Percentiles rank a stretch among this genome's conserved stretches.
These are phyloP conservation scores for Cudoniella acicularis DNA, from an alignment of 495 filamentous ascomycete species.

Conservation along the genomic window DNA sequence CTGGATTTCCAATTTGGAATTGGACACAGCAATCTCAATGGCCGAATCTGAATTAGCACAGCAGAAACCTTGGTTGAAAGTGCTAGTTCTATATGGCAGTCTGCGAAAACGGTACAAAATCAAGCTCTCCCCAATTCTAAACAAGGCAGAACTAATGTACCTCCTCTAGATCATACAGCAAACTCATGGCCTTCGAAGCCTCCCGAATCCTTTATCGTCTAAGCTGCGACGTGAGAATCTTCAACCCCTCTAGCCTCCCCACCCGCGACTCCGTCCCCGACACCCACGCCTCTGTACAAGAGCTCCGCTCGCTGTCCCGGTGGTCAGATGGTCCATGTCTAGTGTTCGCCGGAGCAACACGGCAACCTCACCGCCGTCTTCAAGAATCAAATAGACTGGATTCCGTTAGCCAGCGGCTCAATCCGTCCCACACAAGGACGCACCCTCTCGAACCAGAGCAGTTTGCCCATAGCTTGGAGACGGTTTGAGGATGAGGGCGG, in stretches of 20 bases:
- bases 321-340: conserved; percentile 73
- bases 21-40: conserved; percentile 51
- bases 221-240: conserved; percentile 66
- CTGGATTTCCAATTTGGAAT: conserved; percentile 55
- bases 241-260: conserved; percentile 56
- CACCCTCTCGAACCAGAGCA: conserved; percentile 69
- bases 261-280: conserved; percentile 60
- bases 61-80: conserved; percentile 47
- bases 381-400: conserved; percentile 78
- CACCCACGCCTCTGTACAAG: conserved; percentile 59
- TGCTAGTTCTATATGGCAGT: conserved; percentile 63
- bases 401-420: conserved; percentile 57
- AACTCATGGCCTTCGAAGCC: conserved; percentile 58
- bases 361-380: conserved; percentile 68
- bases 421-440: conserved; percentile 68
- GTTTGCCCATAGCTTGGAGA: conserved; percentile 61
- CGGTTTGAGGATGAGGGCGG: conserved; percentile 52
- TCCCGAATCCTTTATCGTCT: conserved; percentile 61
- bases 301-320: conserved; percentile 56
- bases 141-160: neutral
- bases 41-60: conserved; percentile 40
- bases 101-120: conserved; percentile 41
- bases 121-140: neutral
- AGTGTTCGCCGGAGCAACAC: conserved; percentile 69
- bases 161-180: conserved; percentile 54